Evolutionary conservation across 306 rosid genomes (phyloP).

Genomic region (Citrullus colocynthis): DNA sequence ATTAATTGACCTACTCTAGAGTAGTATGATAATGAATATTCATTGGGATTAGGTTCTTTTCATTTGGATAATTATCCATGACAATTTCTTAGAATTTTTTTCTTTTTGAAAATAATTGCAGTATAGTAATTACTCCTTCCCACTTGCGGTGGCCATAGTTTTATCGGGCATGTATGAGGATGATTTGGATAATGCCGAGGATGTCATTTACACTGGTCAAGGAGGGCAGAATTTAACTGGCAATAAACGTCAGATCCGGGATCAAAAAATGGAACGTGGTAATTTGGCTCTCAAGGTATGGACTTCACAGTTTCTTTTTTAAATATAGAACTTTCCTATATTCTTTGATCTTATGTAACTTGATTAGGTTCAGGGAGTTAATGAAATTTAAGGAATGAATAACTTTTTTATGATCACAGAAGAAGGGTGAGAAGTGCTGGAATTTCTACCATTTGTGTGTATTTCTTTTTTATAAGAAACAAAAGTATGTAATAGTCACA

Average conservation of each 20-base stretch:
- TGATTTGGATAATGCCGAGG: constrained; percentile 90
- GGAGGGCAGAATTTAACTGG: constrained; percentile 90
- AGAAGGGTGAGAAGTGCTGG: neutral
- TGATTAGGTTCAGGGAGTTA: neutral
- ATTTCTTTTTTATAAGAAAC: too few relatives aligned
- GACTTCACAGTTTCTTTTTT: neutral
- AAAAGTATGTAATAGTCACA: too few relatives aligned
- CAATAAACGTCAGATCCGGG: constrained; percentile 65
- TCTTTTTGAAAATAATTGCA: constrained; percentile 15
- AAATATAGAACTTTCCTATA: neutral
- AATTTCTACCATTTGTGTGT: neutral
- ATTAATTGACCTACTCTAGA: neutral
- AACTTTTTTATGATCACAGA: neutral
- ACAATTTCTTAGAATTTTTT: neutral
- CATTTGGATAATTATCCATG: neutral
- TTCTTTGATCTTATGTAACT: neutral
- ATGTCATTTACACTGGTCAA: constrained; percentile 90
- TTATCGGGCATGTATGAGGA: constrained; percentile 94
- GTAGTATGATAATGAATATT: neutral
- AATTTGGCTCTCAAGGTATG: constrained; percentile 90
- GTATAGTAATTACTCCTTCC: constrained; percentile 34
- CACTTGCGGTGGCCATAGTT: constrained; percentile 83
- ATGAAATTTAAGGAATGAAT: neutral
- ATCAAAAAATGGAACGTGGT: constrained; percentile 70
- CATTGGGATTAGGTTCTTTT: neutral